Conservation (phyloP, 2,329 filamentous ascomycete species). For the Talaromyces verruculosus region DNA sequence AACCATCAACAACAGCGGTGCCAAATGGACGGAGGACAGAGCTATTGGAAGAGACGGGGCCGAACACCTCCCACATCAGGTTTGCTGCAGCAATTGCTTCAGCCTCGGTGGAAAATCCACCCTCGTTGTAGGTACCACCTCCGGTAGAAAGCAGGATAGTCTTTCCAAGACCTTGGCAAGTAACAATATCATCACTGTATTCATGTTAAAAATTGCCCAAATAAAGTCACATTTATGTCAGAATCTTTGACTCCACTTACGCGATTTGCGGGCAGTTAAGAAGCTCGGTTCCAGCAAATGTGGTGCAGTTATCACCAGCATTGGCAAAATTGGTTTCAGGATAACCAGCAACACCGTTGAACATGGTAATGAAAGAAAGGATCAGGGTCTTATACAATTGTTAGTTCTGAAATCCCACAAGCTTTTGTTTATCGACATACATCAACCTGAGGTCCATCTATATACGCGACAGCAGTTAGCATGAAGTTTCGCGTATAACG, state of each 20-base stretch:
- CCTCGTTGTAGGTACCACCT: constrained; percentile 69
- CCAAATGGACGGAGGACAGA: constrained; percentile 65
- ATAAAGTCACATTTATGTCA: background rate
- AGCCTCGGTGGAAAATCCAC: constrained; percentile 57
- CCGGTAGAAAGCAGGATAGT: constrained; percentile 72
- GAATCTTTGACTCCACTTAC: constrained; percentile 42
- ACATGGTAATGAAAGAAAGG: constrained; percentile 61
- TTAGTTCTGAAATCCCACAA: background rate
- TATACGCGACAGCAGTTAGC: background rate
- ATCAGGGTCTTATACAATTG: constrained; percentile 61
- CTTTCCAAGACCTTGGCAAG: constrained; percentile 67
- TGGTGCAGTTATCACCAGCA: constrained; percentile 59
- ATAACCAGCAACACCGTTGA: constrained; percentile 52
- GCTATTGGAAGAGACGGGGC: constrained; percentile 51
- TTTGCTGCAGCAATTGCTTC: constrained; percentile 59
- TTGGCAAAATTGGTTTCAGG: constrained; percentile 65
- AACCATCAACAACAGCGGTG: constrained; percentile 65
- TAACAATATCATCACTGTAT: constrained; percentile 47
- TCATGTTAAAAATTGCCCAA: background rate
- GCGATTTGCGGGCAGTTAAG: constrained; percentile 66
- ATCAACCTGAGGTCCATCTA: constrained; percentile 17
- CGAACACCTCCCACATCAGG: constrained; percentile 69
- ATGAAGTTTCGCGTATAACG: background rate
- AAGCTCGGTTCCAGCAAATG: constrained; percentile 58
- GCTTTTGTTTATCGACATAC: background rate